Base-by-base conservation (phyloP, 371 early-diverging fungal genomes). In the Actinomucor elegans region DNA sequence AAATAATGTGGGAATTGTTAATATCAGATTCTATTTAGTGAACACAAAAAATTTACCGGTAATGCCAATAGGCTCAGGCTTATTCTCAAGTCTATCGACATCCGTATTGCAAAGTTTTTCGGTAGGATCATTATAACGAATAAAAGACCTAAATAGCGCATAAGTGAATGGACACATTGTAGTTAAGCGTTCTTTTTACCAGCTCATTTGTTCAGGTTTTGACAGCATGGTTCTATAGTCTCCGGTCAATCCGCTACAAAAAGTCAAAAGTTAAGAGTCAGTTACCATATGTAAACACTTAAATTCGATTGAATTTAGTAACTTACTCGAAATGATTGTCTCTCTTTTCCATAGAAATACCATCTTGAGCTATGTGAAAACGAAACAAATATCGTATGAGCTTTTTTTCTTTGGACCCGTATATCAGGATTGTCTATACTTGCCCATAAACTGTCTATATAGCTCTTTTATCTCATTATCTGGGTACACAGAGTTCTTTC, bases 401-500 rank as follows among this genome's bases (percentile, higher is more conserved):
- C 31, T 9, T 40, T 42, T 8, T 23, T 29, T 34, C 24, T 12
- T 21, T 24, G 3, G 21, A 23, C 2, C 12, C 4, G 24, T 23
- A 3, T 23, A 4, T 21, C 21, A 12, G 20, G 3, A 40, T 23
- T 21, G 1, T 14, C 34, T 2, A 40, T n/a, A n/a, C n/a, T 59
- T 66, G 73, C 75, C 78, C 88, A 98, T 86, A 17, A 89, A 52
- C 28, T 81, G 67, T 53, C 61, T 60, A 69, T 94, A 96, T 23
- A 80, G 56, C 4, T 69, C 66, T 23, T 79, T 75, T 11, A 93
- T 73, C 32, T 69, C 81, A 71, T 98, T 89, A 20, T 70, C 64
- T 3, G 99, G 99, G 57, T 93, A 96, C 42, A 70, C 61, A 6
- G 94, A 74, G 17, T 68, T 60, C 62, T 75, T 78, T 5, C 99